A percentile compares a stretch with the other conserved stretches of the same genome.
These are phyloP conservation scores for Mortierella hygrophila DNA, from an alignment of 192 early-diverging fungal genomes.

Conservation along the genomic window DNA sequence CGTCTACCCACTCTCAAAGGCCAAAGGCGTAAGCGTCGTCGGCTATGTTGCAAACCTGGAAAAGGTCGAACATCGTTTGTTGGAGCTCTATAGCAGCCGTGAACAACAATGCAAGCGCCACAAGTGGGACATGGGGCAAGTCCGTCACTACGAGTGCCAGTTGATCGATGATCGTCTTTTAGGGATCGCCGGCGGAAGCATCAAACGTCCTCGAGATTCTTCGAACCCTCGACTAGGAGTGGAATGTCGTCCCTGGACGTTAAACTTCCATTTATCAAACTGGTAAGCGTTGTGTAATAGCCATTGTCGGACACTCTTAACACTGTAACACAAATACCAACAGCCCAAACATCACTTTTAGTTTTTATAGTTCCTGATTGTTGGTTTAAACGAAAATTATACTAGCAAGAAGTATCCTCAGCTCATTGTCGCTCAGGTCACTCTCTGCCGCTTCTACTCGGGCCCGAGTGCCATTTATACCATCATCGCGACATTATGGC, in stretches of 20 bases:
- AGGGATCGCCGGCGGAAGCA: constrained; percentile 11
- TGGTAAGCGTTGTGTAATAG: too few relatives aligned
- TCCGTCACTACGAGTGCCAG: constrained; percentile 13
- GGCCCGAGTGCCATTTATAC: too few relatives aligned
- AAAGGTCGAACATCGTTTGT: not conserved
- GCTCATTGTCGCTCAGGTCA: too few relatives aligned
- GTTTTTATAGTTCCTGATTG: too few relatives aligned
- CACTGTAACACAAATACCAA: too few relatives aligned
- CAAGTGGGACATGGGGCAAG: constrained; percentile 8
- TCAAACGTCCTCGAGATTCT: not conserved
- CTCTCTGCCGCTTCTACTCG: too few relatives aligned
- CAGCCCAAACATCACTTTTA: too few relatives aligned
- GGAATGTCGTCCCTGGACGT: not conserved
- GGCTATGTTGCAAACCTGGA: constrained; percentile 6
- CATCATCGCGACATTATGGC: too few relatives aligned
- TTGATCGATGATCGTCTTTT: constrained; percentile 15
- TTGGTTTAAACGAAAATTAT: too few relatives aligned
- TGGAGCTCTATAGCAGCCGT: constrained; percentile 9
- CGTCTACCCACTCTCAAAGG: constrained; percentile 29
- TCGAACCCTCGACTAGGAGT: not conserved
- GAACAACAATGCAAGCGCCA: constrained; percentile 13
- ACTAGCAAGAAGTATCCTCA: too few relatives aligned
- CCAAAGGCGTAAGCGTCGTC: not conserved
- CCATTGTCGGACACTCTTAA: too few relatives aligned
- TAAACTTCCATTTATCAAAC: too few relatives aligned